These are phyloP conservation scores for Chaetomiaceae sp. DNA, from an alignment of 2,329 filamentous ascomycete species.

Conservation along the genomic window DNA sequence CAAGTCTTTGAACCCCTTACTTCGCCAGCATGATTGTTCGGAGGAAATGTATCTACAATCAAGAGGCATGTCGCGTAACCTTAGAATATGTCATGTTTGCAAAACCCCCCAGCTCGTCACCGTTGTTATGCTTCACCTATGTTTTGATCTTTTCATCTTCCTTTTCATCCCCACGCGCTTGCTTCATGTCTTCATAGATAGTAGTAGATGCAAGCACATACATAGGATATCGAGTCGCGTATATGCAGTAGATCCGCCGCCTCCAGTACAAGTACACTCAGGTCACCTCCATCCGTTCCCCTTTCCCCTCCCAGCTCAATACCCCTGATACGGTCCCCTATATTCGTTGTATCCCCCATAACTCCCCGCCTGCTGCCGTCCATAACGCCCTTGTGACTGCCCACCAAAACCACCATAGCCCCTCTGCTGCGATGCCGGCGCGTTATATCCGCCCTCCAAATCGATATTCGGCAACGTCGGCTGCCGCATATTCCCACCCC, in stretches of 20 bases:
- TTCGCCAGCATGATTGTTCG: no score
- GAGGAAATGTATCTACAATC: no score
- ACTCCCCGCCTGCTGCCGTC: neutral
- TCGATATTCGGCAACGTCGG: slow-evolving; percentile 34
- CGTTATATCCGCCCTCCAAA: slow-evolving; percentile 6
- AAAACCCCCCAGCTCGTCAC: no score
- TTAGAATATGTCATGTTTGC: no score
- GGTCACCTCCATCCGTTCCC: neutral
- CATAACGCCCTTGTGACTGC: no score
- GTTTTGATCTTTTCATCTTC: neutral
- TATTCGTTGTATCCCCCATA: slow-evolving; percentile 4
- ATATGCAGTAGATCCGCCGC: neutral
- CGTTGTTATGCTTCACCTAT: no score
- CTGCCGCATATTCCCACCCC: slow-evolving; percentile 30
- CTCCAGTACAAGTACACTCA: neutral
- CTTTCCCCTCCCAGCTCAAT: neutral
- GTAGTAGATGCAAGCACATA: neutral
- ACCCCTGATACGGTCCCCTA: slow-evolving; percentile 6
- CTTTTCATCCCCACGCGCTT: neutral
- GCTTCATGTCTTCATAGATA: neutral
- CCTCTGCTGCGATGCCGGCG: neutral
- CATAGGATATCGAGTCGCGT: neutral
- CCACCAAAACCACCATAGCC: neutral
- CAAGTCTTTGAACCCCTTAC: no score
- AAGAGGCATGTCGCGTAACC: no score